Evolutionary conservation across 2,329 filamentous ascomycete genomes (phyloP).

Genomic region (Penicillium brasilianum): DNA sequence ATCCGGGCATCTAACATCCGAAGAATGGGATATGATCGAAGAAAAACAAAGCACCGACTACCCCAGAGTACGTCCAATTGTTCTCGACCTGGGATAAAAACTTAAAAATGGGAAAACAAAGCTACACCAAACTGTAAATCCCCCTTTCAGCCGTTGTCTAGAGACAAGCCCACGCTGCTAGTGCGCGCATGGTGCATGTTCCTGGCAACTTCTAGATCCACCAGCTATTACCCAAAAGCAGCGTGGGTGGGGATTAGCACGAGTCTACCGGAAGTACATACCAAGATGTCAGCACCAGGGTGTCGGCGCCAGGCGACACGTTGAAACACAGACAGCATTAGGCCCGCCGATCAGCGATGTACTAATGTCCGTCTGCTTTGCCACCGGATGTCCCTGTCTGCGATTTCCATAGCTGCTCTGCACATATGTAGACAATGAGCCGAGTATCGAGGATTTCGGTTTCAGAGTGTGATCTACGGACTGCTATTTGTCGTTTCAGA

Average conservation of each 20-base stretch:
- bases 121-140: not conserved
- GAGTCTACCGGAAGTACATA: slow-evolving; percentile 11
- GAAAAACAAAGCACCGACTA: not conserved
- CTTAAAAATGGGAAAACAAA: not conserved
- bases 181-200: not conserved
- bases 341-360: slow-evolving; percentile 9
- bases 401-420: not conserved
- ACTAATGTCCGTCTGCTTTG: slow-evolving; percentile 1
- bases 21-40: not conserved
- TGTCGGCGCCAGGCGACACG: not conserved
- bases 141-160: not conserved
- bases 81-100: not conserved
- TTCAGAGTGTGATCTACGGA: not conserved
- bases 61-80: not conserved
- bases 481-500: not conserved
- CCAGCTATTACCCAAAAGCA: not conserved
- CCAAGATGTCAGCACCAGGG: not conserved
- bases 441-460: not conserved
- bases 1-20: not conserved
- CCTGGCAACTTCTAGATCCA: not conserved
- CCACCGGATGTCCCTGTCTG: not conserved
- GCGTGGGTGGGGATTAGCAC: slow-evolving; percentile 10
- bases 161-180: not conserved
- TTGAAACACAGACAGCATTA: not conserved
- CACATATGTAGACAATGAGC: not conserved